Conservation (phyloP, 1,139 yeast species). For the Taphrina flavorubra region DNA sequence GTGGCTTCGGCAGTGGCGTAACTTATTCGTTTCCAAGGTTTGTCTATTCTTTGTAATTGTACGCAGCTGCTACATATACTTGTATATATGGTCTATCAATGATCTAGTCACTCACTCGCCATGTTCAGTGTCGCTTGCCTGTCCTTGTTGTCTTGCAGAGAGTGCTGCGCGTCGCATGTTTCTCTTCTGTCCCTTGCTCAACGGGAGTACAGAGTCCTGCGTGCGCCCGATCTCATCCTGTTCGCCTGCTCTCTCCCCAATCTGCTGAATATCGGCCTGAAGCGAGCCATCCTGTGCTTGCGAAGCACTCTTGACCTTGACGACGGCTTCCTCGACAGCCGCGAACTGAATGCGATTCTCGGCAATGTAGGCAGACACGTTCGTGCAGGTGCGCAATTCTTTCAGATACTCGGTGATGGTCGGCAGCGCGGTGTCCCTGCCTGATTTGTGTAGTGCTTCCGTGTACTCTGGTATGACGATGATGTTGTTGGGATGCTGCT, state of each 20-base stretch:
- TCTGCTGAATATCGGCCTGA: neutral
- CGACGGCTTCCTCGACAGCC: neutral
- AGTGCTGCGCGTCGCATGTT: slow-evolving; percentile 7
- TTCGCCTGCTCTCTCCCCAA: neutral
- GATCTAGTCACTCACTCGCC: too few relatives aligned
- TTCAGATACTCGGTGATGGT: slow-evolving; percentile 23
- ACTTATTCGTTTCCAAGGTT: neutral
- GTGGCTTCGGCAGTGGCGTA: slow-evolving; percentile 19
- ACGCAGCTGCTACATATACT: too few relatives aligned
- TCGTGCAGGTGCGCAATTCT: slow-evolving; percentile 16
- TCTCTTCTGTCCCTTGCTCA: slow-evolving; percentile 15
- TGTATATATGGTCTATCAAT: too few relatives aligned
- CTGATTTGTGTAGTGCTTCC: neutral
- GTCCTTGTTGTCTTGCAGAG: too few relatives aligned
- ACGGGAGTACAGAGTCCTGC: neutral
- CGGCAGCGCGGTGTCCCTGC: slow-evolving; percentile 25
- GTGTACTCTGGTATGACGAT: slow-evolving; percentile 36
- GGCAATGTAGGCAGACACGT: slow-evolving; percentile 33
- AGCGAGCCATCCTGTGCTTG: neutral
- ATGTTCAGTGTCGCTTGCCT: too few relatives aligned
- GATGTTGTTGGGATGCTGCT: slow-evolving; percentile 39
- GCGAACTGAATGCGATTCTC: slow-evolving; percentile 9
- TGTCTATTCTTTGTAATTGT: neutral
- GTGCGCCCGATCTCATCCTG: neutral
- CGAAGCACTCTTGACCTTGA: neutral